Conservation (phyloP, 2,329 filamentous ascomycete genomes). For the Tolypocladium inflatum region DNA sequence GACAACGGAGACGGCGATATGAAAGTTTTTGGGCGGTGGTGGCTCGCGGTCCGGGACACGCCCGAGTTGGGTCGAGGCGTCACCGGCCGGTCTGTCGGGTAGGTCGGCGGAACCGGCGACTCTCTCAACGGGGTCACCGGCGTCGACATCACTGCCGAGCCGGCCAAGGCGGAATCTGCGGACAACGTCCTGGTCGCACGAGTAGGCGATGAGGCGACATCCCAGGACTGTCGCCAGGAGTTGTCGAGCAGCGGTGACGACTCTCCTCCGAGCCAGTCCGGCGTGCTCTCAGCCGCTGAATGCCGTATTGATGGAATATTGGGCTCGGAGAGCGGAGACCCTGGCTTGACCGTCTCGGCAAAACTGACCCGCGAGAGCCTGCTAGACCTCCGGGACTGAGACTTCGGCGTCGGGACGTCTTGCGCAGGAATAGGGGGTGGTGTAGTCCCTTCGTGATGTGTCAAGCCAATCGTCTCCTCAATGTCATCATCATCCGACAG, state of each 20-base stretch:
- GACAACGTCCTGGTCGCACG: conserved; percentile 28
- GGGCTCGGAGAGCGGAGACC: conserved; percentile 23
- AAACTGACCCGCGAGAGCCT: conserved; percentile 36
- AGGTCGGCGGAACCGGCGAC: conserved; percentile 9
- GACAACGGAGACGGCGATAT: conserved; percentile 52
- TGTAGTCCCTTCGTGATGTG: conserved; percentile 33
- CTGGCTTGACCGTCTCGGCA: conserved; percentile 25
- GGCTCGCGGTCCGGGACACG: conserved; percentile 17
- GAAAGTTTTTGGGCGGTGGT: conserved; percentile 32
- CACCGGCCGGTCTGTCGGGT: conserved; percentile 15
- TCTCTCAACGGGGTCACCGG: conserved; percentile 23
- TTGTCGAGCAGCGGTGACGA: conserved; percentile 30
- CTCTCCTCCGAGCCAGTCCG: conserved; percentile 22
- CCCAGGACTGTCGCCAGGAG: conserved; percentile 31
- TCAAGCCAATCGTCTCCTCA: conserved; percentile 54
- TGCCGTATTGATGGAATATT: conserved; percentile 26
- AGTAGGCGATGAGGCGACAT: conserved; percentile 17
- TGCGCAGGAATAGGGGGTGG: conserved; percentile 9
- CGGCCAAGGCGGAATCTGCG: conserved; percentile 22
- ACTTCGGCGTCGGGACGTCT: conserved; percentile 12
- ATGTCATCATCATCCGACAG: conserved; percentile 47
- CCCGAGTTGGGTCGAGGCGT: conserved; percentile 18
- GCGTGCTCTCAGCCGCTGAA: conserved; percentile 18
- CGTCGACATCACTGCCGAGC: conserved; percentile 11
- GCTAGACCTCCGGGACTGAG: conserved; percentile 38